These are phyloP conservation scores for Agastache rugosa DNA, from an alignment of 257 asterid genomes.

Conservation along the genomic window DNA sequence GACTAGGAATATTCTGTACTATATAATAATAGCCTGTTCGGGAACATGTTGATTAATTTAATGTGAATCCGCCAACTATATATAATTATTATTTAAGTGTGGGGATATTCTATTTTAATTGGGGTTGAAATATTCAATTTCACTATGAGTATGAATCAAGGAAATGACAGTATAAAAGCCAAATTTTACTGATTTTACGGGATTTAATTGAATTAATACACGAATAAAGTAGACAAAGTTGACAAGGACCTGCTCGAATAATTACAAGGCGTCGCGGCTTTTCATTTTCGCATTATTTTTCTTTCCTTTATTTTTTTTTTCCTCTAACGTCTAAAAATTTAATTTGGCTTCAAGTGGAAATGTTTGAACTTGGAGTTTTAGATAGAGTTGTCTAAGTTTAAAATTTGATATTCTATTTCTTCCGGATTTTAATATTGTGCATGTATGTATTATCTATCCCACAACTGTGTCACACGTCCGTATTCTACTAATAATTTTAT, in stretches of 20 bases:
- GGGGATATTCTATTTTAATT: conserved; percentile 32
- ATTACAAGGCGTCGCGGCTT: background rate
- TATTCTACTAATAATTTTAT: no score
- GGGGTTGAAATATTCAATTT: conserved; percentile 20
- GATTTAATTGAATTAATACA: conserved; percentile 12
- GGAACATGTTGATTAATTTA: conserved; percentile 27
- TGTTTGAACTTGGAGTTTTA: background rate
- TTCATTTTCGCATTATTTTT: background rate
- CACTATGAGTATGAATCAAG: conserved; percentile 14
- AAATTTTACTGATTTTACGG: conserved; percentile 31
- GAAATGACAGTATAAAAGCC: conserved; percentile 36
- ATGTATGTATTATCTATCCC: no score
- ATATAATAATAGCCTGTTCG: conserved; percentile 6
- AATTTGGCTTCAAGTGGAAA: conserved; percentile 2
- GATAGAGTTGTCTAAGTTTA: background rate
- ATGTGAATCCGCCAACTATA: conserved; percentile 22
- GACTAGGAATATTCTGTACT: conserved; percentile 38
- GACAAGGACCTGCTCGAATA: conserved; percentile 24
- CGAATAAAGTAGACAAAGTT: conserved; percentile 15
- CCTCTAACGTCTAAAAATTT: background rate
- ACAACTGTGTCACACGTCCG: no score
- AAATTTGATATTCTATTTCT: no score
- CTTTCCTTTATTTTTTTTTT: background rate
- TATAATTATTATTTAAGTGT: background rate
- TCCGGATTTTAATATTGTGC: no score